Evolutionary conservation across 176 grass and related monocot species (phyloP).

Genomic region (Oryza longistaminata): DNA sequence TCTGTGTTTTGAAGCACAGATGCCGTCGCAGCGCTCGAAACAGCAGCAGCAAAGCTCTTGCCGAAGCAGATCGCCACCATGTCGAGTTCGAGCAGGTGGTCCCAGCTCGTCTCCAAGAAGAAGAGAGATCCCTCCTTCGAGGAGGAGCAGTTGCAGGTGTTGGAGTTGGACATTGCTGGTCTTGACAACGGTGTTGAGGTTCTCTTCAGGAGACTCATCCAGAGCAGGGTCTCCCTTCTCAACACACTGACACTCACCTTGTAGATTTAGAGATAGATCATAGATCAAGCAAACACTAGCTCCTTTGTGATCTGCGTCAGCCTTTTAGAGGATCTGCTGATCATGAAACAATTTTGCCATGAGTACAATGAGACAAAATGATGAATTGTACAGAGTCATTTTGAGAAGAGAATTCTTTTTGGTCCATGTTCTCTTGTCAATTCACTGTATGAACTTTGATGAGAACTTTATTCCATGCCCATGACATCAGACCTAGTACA

Average conservation of each 20-base stretch:
- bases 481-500: neutral
- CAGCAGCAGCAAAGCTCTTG: too few species aligned
- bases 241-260: neutral
- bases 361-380: neutral
- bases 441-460: neutral
- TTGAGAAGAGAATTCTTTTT: neutral
- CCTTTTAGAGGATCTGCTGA: conserved; percentile 27
- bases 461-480: neutral
- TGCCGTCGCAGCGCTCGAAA: too few species aligned
- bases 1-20: conserved; percentile 14
- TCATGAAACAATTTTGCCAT: conserved; percentile 10
- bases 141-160: too few species aligned
- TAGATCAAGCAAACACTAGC: neutral
- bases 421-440: neutral
- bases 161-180: neutral
- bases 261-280: neutral
- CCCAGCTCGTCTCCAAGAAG: too few species aligned
- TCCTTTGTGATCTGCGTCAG: conserved; percentile 12
- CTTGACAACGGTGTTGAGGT: conserved; percentile 18
- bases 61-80: too few species aligned
- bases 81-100: too few species aligned
- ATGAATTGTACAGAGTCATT: neutral
- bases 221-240: too few species aligned
- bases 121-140: too few species aligned
- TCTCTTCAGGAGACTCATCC: too few species aligned